A percentile compares a stretch with the other conserved stretches of the same genome.
Conservation (phyloP, 495 filamentous ascomycete genomes). For the Parachaetomium inaequale region DNA sequence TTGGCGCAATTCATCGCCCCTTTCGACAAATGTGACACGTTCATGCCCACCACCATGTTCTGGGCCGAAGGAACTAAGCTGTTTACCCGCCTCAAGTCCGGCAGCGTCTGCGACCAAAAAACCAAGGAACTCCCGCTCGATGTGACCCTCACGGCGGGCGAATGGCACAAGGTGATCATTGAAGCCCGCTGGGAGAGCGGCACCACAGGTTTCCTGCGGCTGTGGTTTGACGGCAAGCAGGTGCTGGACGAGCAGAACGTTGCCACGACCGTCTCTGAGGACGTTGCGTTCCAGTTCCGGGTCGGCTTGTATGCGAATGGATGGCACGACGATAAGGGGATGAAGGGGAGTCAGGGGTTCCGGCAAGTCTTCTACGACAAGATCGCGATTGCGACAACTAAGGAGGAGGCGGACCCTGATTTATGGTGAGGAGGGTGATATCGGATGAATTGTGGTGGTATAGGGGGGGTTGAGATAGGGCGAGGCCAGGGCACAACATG, state of each 20-base stretch:
- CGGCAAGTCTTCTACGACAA: constrained; percentile 52
- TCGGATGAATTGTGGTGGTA: not conserved
- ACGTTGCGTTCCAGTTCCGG: constrained; percentile 48
- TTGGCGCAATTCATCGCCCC: constrained; percentile 56
- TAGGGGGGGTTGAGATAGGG: not conserved
- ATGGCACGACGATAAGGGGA: constrained; percentile 50
- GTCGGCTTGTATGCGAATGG: constrained; percentile 56
- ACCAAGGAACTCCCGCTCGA: constrained; percentile 38
- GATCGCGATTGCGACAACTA: constrained; percentile 47
- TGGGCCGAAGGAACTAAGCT: constrained; percentile 49
- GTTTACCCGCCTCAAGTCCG: constrained; percentile 45
- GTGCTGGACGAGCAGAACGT: constrained; percentile 44
- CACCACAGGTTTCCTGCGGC: constrained; percentile 45
- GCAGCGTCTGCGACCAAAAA: constrained; percentile 28
- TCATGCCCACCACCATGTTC: constrained; percentile 54
- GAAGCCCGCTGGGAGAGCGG: constrained; percentile 50
- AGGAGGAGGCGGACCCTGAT: constrained; percentile 44
- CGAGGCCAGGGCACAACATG: not conserved
- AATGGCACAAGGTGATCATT: constrained; percentile 50
- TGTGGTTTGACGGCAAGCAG: constrained; percentile 51
- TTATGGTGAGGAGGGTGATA: constrained; percentile 2
- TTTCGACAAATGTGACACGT: constrained; percentile 52
- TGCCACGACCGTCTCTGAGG: constrained; percentile 46
- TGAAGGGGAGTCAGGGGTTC: constrained; percentile 46
- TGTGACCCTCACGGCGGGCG: constrained; percentile 41